A percentile compares a stretch with the other conserved stretches of the same genome.
Conservation (phyloP, 2,329 filamentous ascomycete species). For the Colletotrichum tofieldiae region DNA sequence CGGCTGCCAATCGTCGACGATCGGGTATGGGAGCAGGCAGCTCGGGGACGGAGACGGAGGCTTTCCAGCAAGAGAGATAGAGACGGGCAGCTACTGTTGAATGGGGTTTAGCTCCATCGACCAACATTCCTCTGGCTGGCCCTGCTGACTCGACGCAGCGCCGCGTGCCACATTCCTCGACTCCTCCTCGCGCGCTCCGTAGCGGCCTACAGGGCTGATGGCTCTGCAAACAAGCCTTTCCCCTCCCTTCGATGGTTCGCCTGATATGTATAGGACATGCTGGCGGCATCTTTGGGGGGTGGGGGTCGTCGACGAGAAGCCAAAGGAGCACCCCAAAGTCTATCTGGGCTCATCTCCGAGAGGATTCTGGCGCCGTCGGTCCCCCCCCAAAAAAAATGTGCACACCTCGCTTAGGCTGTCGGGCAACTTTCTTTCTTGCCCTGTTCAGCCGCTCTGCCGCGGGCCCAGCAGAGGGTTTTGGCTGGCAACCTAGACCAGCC, state of each 20-base stretch:
- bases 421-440: constrained; percentile 3
- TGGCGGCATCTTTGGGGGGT: background rate
- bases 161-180: constrained; percentile 4
- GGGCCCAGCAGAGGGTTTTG: background rate
- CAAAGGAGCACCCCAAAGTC: constrained; percentile 3
- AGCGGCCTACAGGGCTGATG: constrained; percentile 24
- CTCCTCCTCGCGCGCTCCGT: background rate
- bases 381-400: background rate
- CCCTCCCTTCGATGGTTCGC: background rate
- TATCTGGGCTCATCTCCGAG: constrained; percentile 13
- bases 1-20: background rate
- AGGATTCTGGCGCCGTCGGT: constrained; percentile 3
- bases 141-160: constrained; percentile 6
- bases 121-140: constrained; percentile 13
- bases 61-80: background rate
- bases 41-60: background rate
- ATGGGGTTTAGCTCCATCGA: constrained; percentile 1
- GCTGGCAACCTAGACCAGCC: background rate
- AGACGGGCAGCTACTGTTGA: background rate
- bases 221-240: constrained; percentile 16
- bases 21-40: background rate
- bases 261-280: background rate
- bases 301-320: background rate
- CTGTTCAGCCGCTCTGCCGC: background rate
- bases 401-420: background rate